Conservation (phyloP, 2,329 filamentous ascomycete species). For the Stylonectria norvegica region DNA sequence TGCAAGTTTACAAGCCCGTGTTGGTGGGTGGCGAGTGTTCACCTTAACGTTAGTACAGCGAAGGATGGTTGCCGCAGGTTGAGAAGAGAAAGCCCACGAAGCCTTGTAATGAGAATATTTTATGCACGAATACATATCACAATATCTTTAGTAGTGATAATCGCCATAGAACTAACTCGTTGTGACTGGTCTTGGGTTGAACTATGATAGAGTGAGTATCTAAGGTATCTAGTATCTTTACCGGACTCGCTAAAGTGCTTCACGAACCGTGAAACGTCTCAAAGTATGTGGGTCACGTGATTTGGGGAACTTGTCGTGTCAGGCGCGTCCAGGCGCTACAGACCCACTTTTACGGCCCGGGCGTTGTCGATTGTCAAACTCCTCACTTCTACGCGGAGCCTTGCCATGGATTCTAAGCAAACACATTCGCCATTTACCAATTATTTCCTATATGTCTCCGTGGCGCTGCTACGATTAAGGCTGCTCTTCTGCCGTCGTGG, state of each 20-base stretch:
- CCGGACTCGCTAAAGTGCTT: too few species aligned
- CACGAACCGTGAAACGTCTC: too few species aligned
- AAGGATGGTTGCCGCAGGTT: neutral
- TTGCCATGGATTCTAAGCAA: conserved; percentile 21
- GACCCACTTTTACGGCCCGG: conserved; percentile 24
- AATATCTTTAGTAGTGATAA: too few species aligned
- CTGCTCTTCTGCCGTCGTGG: conserved; percentile 9
- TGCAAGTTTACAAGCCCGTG: too few species aligned
- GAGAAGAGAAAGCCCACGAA: neutral
- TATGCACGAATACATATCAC: too few species aligned
- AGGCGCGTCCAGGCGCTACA: conserved; percentile 9
- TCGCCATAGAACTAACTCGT: too few species aligned
- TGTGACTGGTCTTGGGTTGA: too few species aligned
- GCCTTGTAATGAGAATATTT: neutral
- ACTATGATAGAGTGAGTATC: too few species aligned
- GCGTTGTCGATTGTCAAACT: conserved; percentile 22
- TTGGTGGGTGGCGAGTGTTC: too few species aligned
- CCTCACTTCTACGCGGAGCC: conserved; percentile 17
- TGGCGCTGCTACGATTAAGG: conserved; percentile 4
- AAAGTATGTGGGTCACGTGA: conserved; percentile 14
- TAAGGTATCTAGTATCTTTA: too few species aligned
- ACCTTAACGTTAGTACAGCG: neutral
- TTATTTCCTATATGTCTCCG: conserved; percentile 8
- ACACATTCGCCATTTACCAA: conserved; percentile 13
- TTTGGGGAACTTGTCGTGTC: conserved; percentile 8